phyloP scores from a whole-genome alignment of 371 early-diverging fungal species.

The Cladochytrium tenue region DNA sequence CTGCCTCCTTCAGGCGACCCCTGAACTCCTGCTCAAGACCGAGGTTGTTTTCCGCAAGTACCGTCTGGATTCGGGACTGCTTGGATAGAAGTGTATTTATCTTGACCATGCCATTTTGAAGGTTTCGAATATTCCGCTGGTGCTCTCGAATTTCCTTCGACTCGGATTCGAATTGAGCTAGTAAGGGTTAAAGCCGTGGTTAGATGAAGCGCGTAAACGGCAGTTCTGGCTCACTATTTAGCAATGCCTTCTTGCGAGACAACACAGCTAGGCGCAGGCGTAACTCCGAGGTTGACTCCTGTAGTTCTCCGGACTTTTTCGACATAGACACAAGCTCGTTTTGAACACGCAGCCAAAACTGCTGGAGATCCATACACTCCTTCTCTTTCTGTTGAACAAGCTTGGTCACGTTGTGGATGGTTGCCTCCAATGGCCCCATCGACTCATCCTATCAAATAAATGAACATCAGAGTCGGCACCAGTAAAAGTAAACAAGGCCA shows the following conservation, averaged over 20 bases:
- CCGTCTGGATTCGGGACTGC: constrained; percentile 40
- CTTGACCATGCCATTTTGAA: constrained; percentile 59
- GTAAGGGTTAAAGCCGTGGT: not conserved
- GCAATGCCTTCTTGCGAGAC: constrained; percentile 51
- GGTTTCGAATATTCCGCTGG: constrained; percentile 46
- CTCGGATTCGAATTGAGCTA: constrained; percentile 54
- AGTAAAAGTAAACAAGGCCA: not conserved
- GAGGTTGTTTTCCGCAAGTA: constrained; percentile 53
- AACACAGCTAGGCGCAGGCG: constrained; percentile 52
- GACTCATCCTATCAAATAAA: constrained; percentile 37
- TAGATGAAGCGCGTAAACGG: not conserved
- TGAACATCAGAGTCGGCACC: not conserved
- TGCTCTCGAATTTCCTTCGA: constrained; percentile 49
- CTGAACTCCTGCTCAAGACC: constrained; percentile 57
- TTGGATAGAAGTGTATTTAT: constrained; percentile 55
- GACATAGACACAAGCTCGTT: constrained; percentile 54
- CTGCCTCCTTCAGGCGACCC: constrained; percentile 52
- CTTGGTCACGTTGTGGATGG: constrained; percentile 55
- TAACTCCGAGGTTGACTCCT: constrained; percentile 48
- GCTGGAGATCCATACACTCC: constrained; percentile 52
- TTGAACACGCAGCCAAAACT: constrained; percentile 57
- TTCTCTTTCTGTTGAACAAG: constrained; percentile 45
- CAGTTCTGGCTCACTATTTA: constrained; percentile 40
- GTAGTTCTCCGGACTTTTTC: constrained; percentile 37
- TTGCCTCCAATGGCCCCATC: constrained; percentile 59